Evolutionary conservation across 768 basidiomycete genomes (phyloP).

Genomic region (Termitomyces sp.): DNA sequence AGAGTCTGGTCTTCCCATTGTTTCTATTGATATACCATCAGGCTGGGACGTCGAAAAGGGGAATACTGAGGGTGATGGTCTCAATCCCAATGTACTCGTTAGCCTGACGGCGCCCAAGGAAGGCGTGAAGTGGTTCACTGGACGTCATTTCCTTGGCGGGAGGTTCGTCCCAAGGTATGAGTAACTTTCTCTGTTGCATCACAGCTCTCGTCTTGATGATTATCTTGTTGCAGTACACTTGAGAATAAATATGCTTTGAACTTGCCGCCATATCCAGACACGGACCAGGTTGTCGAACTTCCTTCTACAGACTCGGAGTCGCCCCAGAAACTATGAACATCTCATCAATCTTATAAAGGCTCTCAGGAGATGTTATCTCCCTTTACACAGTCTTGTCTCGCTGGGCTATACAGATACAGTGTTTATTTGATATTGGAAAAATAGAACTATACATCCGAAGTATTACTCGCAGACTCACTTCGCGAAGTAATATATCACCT

Average conservation of each 20-base stretch:
- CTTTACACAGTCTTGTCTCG: too few species aligned
- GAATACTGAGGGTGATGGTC: slow-evolving; percentile 46
- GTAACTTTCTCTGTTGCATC: too few species aligned
- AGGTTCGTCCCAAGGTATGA: slow-evolving; percentile 88
- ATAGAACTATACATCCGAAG: too few species aligned
- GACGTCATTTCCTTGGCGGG: slow-evolving; percentile 91
- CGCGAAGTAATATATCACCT: too few species aligned
- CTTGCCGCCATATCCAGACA: slow-evolving; percentile 76
- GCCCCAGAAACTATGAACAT: slow-evolving; percentile 9
- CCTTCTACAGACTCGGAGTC: slow-evolving; percentile 2
- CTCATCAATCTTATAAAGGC: too few species aligned
- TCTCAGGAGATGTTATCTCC: too few species aligned
- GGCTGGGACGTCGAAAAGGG: slow-evolving; percentile 96
- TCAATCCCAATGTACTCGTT: slow-evolving; percentile 77
- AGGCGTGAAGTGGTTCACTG: slow-evolving; percentile 73
- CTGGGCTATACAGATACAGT: too few species aligned
- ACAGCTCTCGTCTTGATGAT: too few species aligned
- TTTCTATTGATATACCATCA: slow-evolving; percentile 94
- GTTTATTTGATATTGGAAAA: too few species aligned
- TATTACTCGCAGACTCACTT: too few species aligned
- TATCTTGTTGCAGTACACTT: slow-evolving; percentile 67
- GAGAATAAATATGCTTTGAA: slow-evolving; percentile 76
- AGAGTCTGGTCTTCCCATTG: slow-evolving; percentile 68
- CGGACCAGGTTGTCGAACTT: slow-evolving; percentile 81
- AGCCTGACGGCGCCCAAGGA: slow-evolving; percentile 94